phyloP scores from a whole-genome alignment of 2,329 filamentous ascomycete genomes.

The Exophiala viscosa region DNA sequence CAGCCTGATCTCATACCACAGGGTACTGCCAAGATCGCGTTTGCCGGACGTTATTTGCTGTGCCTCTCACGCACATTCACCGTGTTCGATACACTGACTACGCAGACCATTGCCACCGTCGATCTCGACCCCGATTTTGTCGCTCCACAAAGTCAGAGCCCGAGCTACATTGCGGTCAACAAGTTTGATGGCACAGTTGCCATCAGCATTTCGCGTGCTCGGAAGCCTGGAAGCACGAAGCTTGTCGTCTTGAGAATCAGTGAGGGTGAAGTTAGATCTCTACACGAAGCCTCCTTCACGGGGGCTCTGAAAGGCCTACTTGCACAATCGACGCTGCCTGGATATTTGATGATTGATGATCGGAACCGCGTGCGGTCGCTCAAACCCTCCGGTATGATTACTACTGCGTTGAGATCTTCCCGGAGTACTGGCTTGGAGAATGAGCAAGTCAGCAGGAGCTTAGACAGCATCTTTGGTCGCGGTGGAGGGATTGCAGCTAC shows the following conservation, averaged over 20 bases:
- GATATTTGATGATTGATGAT: slow-evolving; percentile 22
- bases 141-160: slow-evolving; percentile 3
- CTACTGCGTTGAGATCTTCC: not conserved
- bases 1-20: slow-evolving; percentile 66
- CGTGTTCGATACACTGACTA: slow-evolving; percentile 75
- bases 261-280: not conserved
- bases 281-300: slow-evolving; percentile 11
- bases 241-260: slow-evolving; percentile 10
- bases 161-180: slow-evolving; percentile 19
- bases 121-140: slow-evolving; percentile 9
- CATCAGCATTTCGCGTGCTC: slow-evolving; percentile 10
- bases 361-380: slow-evolving; percentile 7
- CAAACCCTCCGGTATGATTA: not conserved
- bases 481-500: not conserved
- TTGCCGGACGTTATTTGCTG: slow-evolving; percentile 71
- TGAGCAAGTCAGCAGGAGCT: slow-evolving; percentile 16
- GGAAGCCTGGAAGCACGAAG: slow-evolving; percentile 4
- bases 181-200: slow-evolving; percentile 20
- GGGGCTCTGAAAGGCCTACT: slow-evolving; percentile 14
- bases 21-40: slow-evolving; percentile 63
- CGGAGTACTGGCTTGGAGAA: not conserved
- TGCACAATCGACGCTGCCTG: slow-evolving; percentile 12
- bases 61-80: slow-evolving; percentile 68
- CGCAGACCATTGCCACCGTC: slow-evolving; percentile 7
- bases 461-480: slow-evolving; percentile 21